Conservation (phyloP, 1,139 yeast genomes). For the Pichia cactophila region DNA sequence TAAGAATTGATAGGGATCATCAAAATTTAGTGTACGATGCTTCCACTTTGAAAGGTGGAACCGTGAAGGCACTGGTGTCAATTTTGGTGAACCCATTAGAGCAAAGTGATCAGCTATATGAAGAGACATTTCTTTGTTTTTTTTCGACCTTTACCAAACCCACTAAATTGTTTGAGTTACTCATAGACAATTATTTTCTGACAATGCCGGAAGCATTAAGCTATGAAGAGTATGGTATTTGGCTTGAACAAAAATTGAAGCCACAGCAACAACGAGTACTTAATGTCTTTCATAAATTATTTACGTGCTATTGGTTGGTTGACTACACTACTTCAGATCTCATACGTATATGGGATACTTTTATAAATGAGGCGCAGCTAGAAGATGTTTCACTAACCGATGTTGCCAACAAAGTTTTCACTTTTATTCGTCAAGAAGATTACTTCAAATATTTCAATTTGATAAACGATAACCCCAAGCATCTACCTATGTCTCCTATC, state of each 20-base stretch:
- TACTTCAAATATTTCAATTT: conserved; percentile 18
- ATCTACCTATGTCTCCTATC: conserved; percentile 20
- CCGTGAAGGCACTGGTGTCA: conserved; percentile 71
- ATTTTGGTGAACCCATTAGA: conserved; percentile 76
- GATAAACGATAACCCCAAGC: conserved; percentile 15
- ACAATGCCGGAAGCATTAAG: conserved; percentile 86
- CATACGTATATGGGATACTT: conserved; percentile 46
- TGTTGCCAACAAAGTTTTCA: conserved; percentile 19
- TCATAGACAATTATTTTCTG: conserved; percentile 60
- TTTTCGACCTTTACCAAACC: conserved; percentile 74
- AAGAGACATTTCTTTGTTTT: conserved; percentile 63
- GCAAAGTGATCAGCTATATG: conserved; percentile 55
- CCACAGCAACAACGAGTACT: conserved; percentile 67
- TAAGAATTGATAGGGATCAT: conserved; percentile 67
- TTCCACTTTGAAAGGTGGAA: conserved; percentile 82
- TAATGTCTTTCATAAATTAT: conserved; percentile 60
- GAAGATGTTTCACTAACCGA: conserved; percentile 13
- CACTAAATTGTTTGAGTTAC: conserved; percentile 50
- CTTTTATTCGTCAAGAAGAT: conserved; percentile 19
- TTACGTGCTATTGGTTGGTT: conserved; percentile 66
- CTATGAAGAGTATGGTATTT: conserved; percentile 70
- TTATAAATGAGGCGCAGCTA: conserved; percentile 34
- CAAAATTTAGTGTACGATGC: conserved; percentile 64
- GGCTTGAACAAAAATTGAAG: conserved; percentile 67
- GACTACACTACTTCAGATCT: conserved; percentile 29